These are phyloP conservation scores for Amyloporia xantha DNA, from an alignment of 768 basidiomycete genomes.

Conservation along the genomic window DNA sequence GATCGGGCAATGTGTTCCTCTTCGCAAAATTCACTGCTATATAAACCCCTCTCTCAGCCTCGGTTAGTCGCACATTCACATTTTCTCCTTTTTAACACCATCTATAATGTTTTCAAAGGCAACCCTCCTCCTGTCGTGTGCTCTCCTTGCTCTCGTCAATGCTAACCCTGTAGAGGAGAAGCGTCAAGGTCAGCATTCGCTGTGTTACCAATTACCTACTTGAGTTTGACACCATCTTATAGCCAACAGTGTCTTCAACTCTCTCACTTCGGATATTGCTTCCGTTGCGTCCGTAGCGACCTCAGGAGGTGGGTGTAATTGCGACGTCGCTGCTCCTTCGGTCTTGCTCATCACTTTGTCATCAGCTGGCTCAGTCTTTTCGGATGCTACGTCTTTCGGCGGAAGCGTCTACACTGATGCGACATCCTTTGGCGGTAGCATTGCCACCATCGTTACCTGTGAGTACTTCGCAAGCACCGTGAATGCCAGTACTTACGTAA, in stretches of 20 bases:
- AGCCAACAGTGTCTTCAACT: slow-evolving; percentile 34
- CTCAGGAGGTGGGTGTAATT: slow-evolving; percentile 15
- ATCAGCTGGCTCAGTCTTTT: slow-evolving; percentile 33
- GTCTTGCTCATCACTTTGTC: neutral
- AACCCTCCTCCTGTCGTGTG: slow-evolving; percentile 17
- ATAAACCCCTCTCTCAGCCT: no score
- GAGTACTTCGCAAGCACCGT: no score
- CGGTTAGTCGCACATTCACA: no score
- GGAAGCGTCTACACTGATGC: slow-evolving; percentile 18
- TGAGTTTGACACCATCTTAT: slow-evolving; percentile 7
- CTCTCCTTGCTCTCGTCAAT: slow-evolving; percentile 31
- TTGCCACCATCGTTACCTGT: slow-evolving; percentile 24
- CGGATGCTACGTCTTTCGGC: slow-evolving; percentile 25
- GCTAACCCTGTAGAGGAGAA: slow-evolving; percentile 29
- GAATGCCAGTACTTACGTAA: no score
- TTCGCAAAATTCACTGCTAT: no score
- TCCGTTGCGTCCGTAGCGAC: slow-evolving; percentile 23
- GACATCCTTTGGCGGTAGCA: slow-evolving; percentile 25
- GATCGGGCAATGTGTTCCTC: no score
- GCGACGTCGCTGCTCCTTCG: neutral
- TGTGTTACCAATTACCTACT: neutral
- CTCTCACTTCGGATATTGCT: slow-evolving; percentile 30
- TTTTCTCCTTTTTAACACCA: neutral
- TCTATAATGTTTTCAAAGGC: slow-evolving; percentile 11
- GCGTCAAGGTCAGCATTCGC: slow-evolving; percentile 35